phyloP scores from a whole-genome alignment of 495 filamentous ascomycete genomes.

The Articulospora tetracladia region DNA sequence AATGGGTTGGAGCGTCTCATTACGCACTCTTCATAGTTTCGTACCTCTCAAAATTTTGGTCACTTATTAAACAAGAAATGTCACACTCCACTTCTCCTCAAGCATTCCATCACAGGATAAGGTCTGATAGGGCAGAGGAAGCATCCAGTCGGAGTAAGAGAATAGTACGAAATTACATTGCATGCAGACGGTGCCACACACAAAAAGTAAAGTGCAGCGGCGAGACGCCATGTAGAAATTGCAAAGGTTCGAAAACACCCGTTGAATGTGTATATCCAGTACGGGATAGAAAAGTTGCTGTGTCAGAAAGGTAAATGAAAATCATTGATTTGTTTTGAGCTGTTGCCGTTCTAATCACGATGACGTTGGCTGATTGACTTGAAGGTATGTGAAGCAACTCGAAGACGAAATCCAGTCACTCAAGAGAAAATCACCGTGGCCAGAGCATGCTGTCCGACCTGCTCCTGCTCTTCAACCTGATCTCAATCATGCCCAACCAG shows the following conservation, averaged over 20 bases:
- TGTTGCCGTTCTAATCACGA: not conserved
- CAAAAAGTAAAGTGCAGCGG: conserved; percentile 1
- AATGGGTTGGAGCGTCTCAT: too few species aligned
- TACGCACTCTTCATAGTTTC: too few species aligned
- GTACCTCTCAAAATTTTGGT: too few species aligned
- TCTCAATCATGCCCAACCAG: not conserved
- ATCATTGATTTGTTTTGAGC: not conserved
- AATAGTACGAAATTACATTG: not conserved
- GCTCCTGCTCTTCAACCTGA: not conserved
- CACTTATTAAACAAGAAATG: too few species aligned
- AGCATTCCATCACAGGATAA: too few species aligned
- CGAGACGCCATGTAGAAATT: not conserved
- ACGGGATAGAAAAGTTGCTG: not conserved
- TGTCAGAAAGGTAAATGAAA: not conserved
- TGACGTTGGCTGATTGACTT: too few species aligned
- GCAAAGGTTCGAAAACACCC: not conserved
- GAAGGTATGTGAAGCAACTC: not conserved
- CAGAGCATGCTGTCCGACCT: not conserved
- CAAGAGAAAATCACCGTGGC: not conserved
- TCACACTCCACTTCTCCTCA: not conserved
- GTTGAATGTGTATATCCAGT: not conserved
- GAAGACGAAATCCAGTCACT: not conserved
- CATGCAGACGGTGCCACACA: not conserved
- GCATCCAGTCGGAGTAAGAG: not conserved
- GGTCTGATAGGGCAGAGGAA: too few species aligned